Evolutionary conservation across 2,329 filamentous ascomycete species (phyloP).

Genomic region (Colletotrichum spinosum): DNA sequence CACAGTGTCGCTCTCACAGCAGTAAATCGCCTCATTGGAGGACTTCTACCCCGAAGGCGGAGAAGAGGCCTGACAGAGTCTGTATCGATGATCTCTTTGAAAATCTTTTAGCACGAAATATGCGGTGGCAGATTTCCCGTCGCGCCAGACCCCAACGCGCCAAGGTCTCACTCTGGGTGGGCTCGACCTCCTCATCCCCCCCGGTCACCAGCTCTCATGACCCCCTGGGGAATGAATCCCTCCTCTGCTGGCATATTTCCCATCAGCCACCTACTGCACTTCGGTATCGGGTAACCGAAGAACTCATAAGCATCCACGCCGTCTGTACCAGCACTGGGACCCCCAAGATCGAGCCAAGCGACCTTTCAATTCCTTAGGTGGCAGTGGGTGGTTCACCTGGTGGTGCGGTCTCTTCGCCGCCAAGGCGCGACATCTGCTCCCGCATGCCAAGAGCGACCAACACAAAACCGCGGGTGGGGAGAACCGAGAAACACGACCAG

Average conservation of each 20-base stretch:
- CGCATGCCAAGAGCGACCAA: conserved; percentile 9
- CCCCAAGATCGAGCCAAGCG: not conserved
- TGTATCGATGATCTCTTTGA: not conserved
- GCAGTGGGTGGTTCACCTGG: not conserved
- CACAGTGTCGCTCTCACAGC: not conserved
- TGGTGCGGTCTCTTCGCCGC: not conserved
- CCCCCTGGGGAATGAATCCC: not conserved
- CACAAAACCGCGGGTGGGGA: conserved; percentile 8
- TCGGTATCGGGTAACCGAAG: conserved; percentile 16
- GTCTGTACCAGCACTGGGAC: not conserved
- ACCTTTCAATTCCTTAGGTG: not conserved
- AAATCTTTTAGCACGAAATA: not conserved
- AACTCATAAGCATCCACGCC: not conserved
- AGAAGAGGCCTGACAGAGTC: not conserved
- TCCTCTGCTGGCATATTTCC: not conserved
- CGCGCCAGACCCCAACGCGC: not conserved
- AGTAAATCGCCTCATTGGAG: not conserved
- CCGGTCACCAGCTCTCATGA: not conserved
- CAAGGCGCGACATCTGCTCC: conserved; percentile 11
- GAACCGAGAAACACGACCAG: not conserved
- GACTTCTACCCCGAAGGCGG: not conserved
- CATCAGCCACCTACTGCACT: conserved; percentile 18
- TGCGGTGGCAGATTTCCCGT: conserved; percentile 8
- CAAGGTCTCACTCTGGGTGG: not conserved
- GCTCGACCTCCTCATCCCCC: not conserved